Evolutionary conservation across 208 protist species (phyloP), one percentile per base, ranked within the genome.

Genomic region (Acanthamoeba triangularis): DNA sequence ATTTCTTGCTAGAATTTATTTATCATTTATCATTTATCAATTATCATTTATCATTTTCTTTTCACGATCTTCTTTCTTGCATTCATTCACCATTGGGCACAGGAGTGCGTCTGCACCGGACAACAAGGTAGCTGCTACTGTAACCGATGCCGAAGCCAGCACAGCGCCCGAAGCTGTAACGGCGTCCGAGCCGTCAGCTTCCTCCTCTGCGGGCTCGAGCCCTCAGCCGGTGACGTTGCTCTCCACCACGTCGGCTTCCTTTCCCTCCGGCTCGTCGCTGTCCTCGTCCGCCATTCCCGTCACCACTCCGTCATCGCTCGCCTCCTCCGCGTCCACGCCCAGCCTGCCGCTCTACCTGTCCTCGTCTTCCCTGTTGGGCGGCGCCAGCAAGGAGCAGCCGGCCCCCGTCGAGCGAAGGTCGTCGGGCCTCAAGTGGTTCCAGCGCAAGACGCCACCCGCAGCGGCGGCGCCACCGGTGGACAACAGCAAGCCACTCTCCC

Each of bases 351-450:
- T 90, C 82, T 63, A 49, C 49, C 52, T 65, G 49, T 90, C 52
- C 25, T 65, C 52, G 37, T 82, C 41, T 11, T 82, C 41, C 18
- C 41, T 82, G 20, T 23, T 82, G n/a, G 41, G 37, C 37, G 20
- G 72, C 16, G 8, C 8, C 72, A 82, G 72, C 41, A 52, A 82
- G 52, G 52, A 59, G 52, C 52, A 59, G 52, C 52, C n/a, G n/a
- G 28, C 65, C 65, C 0, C 16, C 30, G 47, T 56, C 18, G 78
- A 85, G 78, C 78, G 78, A 56, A 52, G 78, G 49, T 65, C 80
- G 28, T 63, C 80, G 49, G 80, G 80, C 30, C 80, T 88, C 49
- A 88, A 88, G 80, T 88, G 80, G 80, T 88, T 88, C 30, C 80
- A 56, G 28, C 47, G 80, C 28, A 56, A 63, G 80, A 37, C 80